These are phyloP conservation scores for Solanum bukasovii DNA, from an alignment of 257 asterid genomes.

Conservation along the genomic window DNA sequence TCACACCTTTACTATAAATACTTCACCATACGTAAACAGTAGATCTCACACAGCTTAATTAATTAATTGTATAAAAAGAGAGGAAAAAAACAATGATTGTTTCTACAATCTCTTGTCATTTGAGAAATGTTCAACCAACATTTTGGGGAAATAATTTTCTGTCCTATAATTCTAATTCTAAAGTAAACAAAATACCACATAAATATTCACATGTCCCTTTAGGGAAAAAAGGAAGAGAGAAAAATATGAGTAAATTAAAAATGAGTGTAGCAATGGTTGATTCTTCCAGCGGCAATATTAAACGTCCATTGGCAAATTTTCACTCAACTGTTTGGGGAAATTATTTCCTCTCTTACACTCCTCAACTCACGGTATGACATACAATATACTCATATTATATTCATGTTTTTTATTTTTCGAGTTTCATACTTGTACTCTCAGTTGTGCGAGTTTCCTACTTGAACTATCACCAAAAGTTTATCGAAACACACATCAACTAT, in stretches of 20 bases:
- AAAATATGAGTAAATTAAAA: neutral
- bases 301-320: neutral
- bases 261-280: neutral
- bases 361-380: neutral
- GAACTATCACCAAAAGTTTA: no score
- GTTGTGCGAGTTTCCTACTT: no score
- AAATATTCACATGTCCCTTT: neutral
- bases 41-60: neutral
- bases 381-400: neutral
- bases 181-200: neutral
- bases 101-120: neutral
- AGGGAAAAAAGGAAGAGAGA: neutral
- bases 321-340: neutral
- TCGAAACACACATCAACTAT: no score
- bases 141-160: neutral
- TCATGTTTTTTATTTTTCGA: no score
- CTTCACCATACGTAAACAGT: no score
- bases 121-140: neutral
- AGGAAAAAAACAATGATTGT: neutral
- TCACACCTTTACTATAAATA: no score
- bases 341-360: neutral
- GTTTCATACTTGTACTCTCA: no score
- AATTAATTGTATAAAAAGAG: neutral
- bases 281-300: neutral
- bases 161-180: neutral